Base-by-base conservation (phyloP, 176 grass and related monocot genomes). In the Puya raimondii region DNA sequence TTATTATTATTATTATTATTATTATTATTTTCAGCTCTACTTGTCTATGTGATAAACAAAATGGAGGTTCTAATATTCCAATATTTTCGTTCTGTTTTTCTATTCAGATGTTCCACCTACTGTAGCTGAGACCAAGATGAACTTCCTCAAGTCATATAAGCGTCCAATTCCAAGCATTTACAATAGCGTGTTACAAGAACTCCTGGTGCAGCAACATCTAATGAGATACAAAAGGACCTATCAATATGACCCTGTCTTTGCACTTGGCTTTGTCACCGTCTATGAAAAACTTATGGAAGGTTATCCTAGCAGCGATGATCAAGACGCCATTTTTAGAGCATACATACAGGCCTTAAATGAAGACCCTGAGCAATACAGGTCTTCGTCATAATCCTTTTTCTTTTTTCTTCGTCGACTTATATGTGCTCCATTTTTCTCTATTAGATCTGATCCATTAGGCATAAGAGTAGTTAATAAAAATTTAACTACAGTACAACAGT, bases 161-260 rank as follows among this genome's bases (percentile, higher is more conserved):
- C 81, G 82, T 11, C 95, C 95, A 23, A 99, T 99, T 66, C 95
- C 90, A 52, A 94, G 95, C 85, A 91, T 99, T 80, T 99, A 99
- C 87, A 99, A 82, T 72, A 64, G 63, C 72, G 82, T 99, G 12
- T 86, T 99, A 53, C 89, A 88, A 84, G 90, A 99, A 83, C 82
- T 99, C 70, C 73, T 99, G 73, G 90, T 94, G 66, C 89, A 99
- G 58, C 90, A 99, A 59, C 95, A 99, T 80, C 79, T 99, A 23
- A 94, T 93, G 84, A 79, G 95, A 82, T 99, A 91, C 87, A 99
- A 94, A 90, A 99, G 23, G 57, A 99, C 90, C 20, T 94, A 99
- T 81, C 95, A 84, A 52, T 99, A 93, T 69, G 95, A 99, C 79
- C 65, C 87, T 65, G 85, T 99, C 64, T 99, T 94, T 88, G 95